These are phyloP conservation scores for Yarrowia yakushimensis DNA, from an alignment of 805 yeast genomes.

Conservation along the genomic window DNA sequence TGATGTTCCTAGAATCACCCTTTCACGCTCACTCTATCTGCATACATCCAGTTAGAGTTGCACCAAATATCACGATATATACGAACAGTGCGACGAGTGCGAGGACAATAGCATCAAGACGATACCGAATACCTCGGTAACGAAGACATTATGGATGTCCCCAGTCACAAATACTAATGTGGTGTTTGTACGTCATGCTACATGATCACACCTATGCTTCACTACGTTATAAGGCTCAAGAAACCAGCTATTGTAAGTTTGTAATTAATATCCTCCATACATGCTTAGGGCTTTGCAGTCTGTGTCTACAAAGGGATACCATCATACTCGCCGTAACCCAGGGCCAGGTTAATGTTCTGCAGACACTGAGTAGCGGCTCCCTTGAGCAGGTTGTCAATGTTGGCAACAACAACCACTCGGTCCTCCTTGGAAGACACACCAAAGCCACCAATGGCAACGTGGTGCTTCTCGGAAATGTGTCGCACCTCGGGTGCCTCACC, in stretches of 20 bases:
- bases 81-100: slow-evolving; percentile 5
- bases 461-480: slow-evolving; percentile 91
- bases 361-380: slow-evolving; percentile 99
- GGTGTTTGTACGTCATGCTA: too few species aligned
- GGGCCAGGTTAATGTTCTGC: slow-evolving; percentile 88
- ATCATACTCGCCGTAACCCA: slow-evolving; percentile 89
- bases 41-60: neutral
- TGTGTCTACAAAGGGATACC: slow-evolving; percentile 67
- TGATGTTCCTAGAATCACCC: neutral
- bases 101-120: neutral
- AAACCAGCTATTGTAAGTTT: too few species aligned
- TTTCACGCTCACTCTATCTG: neutral
- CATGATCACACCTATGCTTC: too few species aligned
- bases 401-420: slow-evolving; percentile 90
- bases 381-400: slow-evolving; percentile 91
- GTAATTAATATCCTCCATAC: too few species aligned
- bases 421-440: slow-evolving; percentile 85
- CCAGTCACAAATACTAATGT: too few species aligned
- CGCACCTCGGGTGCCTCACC: slow-evolving; percentile 93
- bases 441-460: slow-evolving; percentile 92
- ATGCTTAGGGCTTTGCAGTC: neutral
- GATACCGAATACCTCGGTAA: too few species aligned
- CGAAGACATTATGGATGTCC: too few species aligned
- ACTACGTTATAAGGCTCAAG: too few species aligned
- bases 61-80: neutral